Base-by-base conservation (phyloP, 176 grass and related monocot genomes). In the Oryza coarctata region DNA sequence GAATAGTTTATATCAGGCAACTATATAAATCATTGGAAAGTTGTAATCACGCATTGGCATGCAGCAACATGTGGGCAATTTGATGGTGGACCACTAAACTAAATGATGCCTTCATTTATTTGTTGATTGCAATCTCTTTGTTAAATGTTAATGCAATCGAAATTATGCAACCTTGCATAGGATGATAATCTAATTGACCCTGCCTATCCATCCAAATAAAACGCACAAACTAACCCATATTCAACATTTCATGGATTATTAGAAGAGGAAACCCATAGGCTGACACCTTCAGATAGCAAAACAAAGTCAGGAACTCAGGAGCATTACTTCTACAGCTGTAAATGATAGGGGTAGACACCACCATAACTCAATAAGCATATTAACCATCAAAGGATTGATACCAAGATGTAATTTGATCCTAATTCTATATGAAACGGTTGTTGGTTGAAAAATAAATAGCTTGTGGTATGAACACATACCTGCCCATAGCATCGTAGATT, bases 401-500 rank as follows among this genome's bases (percentile, higher is more conserved):
- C 38, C 17, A 47, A 44, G 29, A 27, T 75, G n/a, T 70, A 6
- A 44, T 65, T 6, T 2, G 3, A 27, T 73, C 44, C 12, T 26
- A 25, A 33, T 55, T 55, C 50, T 22, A n/a, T n/a, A 33, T 26
- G 62, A 72, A 45, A 64, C 36, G 0, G n/a, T 7, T 23, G 12
- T 28, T 30, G 9, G 5, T 60, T 58, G 74, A 50, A 29, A 68
- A 67, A 5, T 74, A 41, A 0, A 7, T 0, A 15, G 35, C 39
- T 69, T 80, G 2, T 25, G 35, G 23, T 27, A 60, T 58, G 11
- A 34, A 68, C 0, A 23, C 65, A 61, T 88, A 99, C 97, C 97
- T 99, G 80, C 97, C 97, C 97, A 96, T 99, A 63, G 97, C 97
- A 80, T 99, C 97, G 35, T 99, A 99, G 74, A 94, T 99, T 3